A percentile compares a stretch with the other conserved stretches of the same genome.
These are phyloP conservation scores for Leucaena leucocephala DNA, from an alignment of 306 rosid genomes.

Conservation along the genomic window DNA sequence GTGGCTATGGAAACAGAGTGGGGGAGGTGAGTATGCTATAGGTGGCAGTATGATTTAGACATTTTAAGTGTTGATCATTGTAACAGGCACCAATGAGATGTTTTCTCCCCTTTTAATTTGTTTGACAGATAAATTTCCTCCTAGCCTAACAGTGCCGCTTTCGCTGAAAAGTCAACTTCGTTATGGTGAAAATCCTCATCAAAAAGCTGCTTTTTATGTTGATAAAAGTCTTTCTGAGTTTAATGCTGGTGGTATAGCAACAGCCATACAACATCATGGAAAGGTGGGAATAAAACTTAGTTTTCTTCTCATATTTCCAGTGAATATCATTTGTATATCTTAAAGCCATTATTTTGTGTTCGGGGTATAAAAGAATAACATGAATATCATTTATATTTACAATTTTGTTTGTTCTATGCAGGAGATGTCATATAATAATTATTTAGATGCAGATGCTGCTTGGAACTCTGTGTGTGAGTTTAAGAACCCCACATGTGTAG, in stretches of 20 bases:
- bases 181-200: slow-evolving; percentile 98
- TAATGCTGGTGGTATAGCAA: slow-evolving; percentile 89
- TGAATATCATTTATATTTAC: slow-evolving; percentile 14
- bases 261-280: slow-evolving; percentile 90
- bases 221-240: slow-evolving; percentile 84
- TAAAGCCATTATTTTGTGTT: slow-evolving; percentile 27
- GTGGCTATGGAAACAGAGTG: slow-evolving; percentile 95
- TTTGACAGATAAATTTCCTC: slow-evolving; percentile 77
- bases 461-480: slow-evolving; percentile 96
- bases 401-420: slow-evolving; percentile 45
- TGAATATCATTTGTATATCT: slow-evolving; percentile 16
- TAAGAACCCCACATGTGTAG: slow-evolving; percentile 75
- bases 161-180: slow-evolving; percentile 70
- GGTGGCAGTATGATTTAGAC: slow-evolving; percentile 17
- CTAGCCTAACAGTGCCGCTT: slow-evolving; percentile 74
- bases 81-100: slow-evolving; percentile 28
- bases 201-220: slow-evolving; percentile 81
- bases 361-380: slow-evolving; percentile 2
- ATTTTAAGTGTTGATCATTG: slow-evolving; percentile 1
- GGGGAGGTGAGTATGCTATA: slow-evolving; percentile 54
- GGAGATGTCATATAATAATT: slow-evolving; percentile 95
- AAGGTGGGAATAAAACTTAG: slow-evolving; percentile 54
- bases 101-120: slow-evolving; percentile 11
- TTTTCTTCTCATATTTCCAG: slow-evolving; percentile 21
- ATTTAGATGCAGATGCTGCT: slow-evolving; percentile 95